These are phyloP conservation scores for Posidonia australis DNA, from an alignment of 106 monocot species.

Conservation along the genomic window DNA sequence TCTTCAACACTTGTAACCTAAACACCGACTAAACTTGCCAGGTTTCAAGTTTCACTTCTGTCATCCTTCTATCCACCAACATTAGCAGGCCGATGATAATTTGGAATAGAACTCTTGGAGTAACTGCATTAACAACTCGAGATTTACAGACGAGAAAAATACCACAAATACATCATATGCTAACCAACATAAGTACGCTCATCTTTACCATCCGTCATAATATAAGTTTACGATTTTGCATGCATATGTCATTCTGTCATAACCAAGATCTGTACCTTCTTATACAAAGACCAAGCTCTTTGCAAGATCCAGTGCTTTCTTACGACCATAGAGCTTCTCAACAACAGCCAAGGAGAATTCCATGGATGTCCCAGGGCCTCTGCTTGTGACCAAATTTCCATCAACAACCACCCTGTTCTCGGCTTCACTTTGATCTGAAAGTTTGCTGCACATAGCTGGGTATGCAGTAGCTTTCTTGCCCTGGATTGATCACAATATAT, in stretches of 20 bases:
- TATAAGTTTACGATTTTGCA: neutral
- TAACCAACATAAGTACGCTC: no score
- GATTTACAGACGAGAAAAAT: no score
- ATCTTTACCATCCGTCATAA: neutral
- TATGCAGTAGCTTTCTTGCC: conserved; percentile 79
- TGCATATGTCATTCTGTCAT: neutral
- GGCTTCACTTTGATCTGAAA: conserved; percentile 49
- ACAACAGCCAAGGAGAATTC: conserved; percentile 55
- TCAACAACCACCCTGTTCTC: conserved; percentile 67
- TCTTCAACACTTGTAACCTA: no score
- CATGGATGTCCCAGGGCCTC: conserved; percentile 69
- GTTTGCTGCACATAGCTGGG: conserved; percentile 54
- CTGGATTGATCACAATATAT: conserved; percentile 19
- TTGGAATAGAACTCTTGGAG: no score
- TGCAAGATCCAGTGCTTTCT: conserved; percentile 51
- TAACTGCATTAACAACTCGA: no score
- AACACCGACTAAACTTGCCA: no score
- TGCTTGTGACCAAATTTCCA: conserved; percentile 87
- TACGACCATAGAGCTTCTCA: conserved; percentile 64
- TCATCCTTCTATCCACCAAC: no score
- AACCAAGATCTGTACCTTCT: neutral
- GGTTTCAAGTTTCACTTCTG: no score
- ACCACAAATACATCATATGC: no score
- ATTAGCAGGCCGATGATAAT: no score
- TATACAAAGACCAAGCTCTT: conserved; percentile 38